Evolutionary conservation across 306 rosid species (phyloP).

Genomic region (Luffa aegyptiaca): DNA sequence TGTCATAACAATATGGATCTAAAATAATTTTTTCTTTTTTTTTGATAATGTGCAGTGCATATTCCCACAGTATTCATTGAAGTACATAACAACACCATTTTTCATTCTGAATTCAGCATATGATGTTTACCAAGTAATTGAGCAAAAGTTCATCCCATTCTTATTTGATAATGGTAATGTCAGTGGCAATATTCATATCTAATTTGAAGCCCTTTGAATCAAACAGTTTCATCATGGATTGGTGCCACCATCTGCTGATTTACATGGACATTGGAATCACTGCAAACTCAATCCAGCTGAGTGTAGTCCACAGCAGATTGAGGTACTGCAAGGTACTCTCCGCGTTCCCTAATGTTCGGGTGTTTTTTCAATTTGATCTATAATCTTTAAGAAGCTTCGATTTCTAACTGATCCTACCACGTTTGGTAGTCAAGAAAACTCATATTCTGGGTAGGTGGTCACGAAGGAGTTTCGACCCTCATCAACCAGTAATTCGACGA

Average conservation of each 20-base stretch:
- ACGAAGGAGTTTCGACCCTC: no score
- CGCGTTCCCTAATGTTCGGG: not conserved
- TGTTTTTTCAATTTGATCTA: no score
- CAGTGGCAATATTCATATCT: not conserved
- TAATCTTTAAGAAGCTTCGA: not conserved
- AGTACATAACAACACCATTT: constrained; percentile 46
- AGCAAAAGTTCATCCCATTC: not conserved
- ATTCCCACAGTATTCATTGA: constrained; percentile 60
- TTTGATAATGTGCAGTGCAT: constrained; percentile 47
- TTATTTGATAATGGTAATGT: not conserved
- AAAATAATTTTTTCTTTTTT: not conserved
- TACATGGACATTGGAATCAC: constrained; percentile 57
- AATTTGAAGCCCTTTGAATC: not conserved
- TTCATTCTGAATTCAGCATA: constrained; percentile 71
- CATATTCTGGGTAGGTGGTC: not conserved
- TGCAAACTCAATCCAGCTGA: constrained; percentile 60
- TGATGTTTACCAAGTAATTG: constrained; percentile 33
- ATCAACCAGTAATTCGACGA: not conserved
- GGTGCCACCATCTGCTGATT: constrained; percentile 82
- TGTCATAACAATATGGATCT: no score
- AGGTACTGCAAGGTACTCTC: constrained; percentile 57
- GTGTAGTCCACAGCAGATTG: constrained; percentile 44
- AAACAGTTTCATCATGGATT: constrained; percentile 59
- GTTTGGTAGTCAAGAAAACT: not conserved
- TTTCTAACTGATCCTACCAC: not conserved